phyloP scores from a whole-genome alignment of 768 basidiomycete genomes.

The Suillus discolor region DNA sequence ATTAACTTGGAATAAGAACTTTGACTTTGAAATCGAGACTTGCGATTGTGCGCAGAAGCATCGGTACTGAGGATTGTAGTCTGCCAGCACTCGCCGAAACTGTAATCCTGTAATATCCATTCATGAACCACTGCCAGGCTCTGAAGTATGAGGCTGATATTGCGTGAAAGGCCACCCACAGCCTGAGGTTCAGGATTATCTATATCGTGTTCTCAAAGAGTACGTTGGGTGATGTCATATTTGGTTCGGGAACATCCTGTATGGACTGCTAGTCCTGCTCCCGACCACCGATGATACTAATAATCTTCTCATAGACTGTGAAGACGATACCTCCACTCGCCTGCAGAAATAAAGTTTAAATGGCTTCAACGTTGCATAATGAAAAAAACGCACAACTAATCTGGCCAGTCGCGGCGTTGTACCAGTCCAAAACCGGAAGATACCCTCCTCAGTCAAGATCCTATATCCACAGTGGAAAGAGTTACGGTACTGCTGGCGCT shows the following conservation, averaged over 20 bases:
- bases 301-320: slow-evolving; percentile 86
- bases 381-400: slow-evolving; percentile 57
- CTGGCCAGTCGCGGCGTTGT: slow-evolving; percentile 89
- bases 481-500: slow-evolving; percentile 87
- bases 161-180: background rate
- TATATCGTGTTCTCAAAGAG: background rate
- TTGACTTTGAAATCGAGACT: background rate
- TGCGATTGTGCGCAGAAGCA: background rate
- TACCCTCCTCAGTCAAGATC: slow-evolving; percentile 91
- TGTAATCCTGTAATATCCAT: background rate
- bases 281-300: slow-evolving; percentile 47
- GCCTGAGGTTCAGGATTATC: background rate
- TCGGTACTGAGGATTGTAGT: background rate
- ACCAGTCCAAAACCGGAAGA: slow-evolving; percentile 94
- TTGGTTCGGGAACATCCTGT: background rate
- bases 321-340: slow-evolving; percentile 93
- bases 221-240: background rate
- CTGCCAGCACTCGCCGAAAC: background rate
- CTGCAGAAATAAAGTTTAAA: slow-evolving; percentile 42
- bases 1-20: slow-evolving; percentile 10
- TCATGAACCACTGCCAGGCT: background rate
- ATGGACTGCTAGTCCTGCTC: slow-evolving; percentile 15
- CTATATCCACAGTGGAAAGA: slow-evolving; percentile 95
- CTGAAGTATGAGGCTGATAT: background rate
- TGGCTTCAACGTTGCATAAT: slow-evolving; percentile 5